phyloP scores from a whole-genome alignment of 768 basidiomycete species.

The Suillus occidentalis region DNA sequence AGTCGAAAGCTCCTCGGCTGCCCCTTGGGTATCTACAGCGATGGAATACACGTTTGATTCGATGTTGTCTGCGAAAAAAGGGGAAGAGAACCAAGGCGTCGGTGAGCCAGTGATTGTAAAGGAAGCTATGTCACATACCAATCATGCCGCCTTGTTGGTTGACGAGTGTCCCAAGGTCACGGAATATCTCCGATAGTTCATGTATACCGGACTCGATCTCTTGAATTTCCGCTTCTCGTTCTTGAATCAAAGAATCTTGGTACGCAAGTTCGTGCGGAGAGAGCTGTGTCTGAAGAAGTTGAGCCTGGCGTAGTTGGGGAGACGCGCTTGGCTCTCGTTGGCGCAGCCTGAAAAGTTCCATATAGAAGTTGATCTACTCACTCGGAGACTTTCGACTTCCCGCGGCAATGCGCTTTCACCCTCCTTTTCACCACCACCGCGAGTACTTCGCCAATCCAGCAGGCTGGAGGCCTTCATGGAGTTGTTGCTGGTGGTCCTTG shows the following conservation, averaged over 20 bases:
- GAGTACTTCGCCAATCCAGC: constrained; percentile 84
- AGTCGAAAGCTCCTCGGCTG: constrained; percentile 82
- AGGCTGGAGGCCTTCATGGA: constrained; percentile 74
- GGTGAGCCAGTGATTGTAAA: background rate
- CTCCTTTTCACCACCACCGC: constrained; percentile 72
- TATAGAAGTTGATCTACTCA: constrained; percentile 37
- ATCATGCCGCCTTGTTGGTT: too few species aligned
- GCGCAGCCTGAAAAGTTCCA: constrained; percentile 30
- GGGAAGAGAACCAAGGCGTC: background rate
- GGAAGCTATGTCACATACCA: background rate
- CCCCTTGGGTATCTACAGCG: constrained; percentile 76
- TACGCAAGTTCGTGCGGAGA: constrained; percentile 92
- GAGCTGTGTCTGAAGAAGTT: constrained; percentile 69
- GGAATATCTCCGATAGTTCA: too few species aligned
- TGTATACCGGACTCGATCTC: constrained; percentile 98
- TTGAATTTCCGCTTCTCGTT: constrained; percentile 91
- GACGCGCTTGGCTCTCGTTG: too few species aligned
- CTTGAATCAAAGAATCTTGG: constrained; percentile 80
- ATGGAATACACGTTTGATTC: constrained; percentile 91
- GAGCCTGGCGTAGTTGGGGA: constrained; percentile 66
- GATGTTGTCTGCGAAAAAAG: constrained; percentile 78
- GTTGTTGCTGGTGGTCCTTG: constrained; percentile 82
- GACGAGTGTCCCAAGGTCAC: too few species aligned
- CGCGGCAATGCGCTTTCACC: constrained; percentile 87
- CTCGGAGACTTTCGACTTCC: constrained; percentile 79